Base-by-base conservation (phyloP, 202 grass and related monocot genomes). In the Panicum hallii region DNA sequence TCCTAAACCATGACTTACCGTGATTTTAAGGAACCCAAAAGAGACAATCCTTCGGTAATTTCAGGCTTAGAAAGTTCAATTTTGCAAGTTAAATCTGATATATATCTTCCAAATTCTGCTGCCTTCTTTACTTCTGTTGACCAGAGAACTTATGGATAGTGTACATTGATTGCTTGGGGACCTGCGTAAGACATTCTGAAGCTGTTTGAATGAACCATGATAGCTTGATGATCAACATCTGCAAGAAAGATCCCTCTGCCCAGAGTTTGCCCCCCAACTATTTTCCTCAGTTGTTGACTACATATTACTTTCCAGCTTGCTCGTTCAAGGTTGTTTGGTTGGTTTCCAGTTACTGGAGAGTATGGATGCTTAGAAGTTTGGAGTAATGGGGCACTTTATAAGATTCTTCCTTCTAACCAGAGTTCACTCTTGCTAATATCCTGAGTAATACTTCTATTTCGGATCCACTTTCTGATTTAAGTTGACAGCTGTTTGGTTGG, bases 401-500 rank as follows among this genome's bases (percentile, higher is more conserved):
- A 12, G 11, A 14, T 36, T 79, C 11, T 67, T 32, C 15, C 5
- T 36, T 48, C 45, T 41, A 9, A 32, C 77, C 5, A 65, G 60
- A 49, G 43, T 34, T n/a, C 4, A 48, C 46, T 19, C 6, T 52
- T 9, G 12, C 22, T 14, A 56, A 58, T 9, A 62, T 62, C 16
- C 16, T 41, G 28, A 65, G 7, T 15, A 49, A 8, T 14, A 32
- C 60, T 17, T 0, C 1, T 17, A 16, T 54, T 55, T 38, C 53
- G 34, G 73, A 41, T 42, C 48, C 34, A 26, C 5, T 42, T n/a
- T 7, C 20, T 17, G 17, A 56, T 40, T 56, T 55, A 34, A 56
- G 10, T 75, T 75, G 52, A 57, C 8, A 11, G 53, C n/a, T 76
- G 53, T 76, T 77, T 5, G n/a, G 6, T 77, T 61, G 74, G 72